Evolutionary conservation across 2,329 filamentous ascomycete species (phyloP), one percentile per base, ranked within the genome.

Genomic region (Fragosphaeria purpurea): DNA sequence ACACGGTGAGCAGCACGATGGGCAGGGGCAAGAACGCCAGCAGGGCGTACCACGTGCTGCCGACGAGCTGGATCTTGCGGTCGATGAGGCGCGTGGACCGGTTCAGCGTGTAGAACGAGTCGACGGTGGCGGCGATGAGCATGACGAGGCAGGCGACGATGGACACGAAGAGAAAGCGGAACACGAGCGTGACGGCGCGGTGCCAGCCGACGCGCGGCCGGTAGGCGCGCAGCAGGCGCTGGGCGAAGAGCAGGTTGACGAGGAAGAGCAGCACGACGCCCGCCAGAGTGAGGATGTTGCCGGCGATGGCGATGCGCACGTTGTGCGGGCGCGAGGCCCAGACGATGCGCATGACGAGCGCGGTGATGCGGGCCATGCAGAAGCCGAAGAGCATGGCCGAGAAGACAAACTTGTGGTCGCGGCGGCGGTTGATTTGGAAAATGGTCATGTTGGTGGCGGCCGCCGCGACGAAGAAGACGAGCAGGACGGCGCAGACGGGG

Each of bases 201-300:
- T 77, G 74, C 86, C 87, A 91, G 52, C 86, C 88, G 35, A 88
- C 62, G 2, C 64, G 61, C 0, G 87, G 86, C 60, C 90, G 85
- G 44, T 80, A 77, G 5, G 85, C 84, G 49, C 88, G 77, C 13
- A 93, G 65, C 32, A 95, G 74, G 44, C 88, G 81, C 65, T 88
- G 86, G 0, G 83, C 68, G 61, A 90, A 86, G 60, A 93, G 69
- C 41, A 94, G 67, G 67, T 95, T 93, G 65, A 88, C 70, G 59
- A 91, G 68, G 65, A 86, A 91, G 32, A 94, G 70, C 7, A 94
- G 65, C 37, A 94, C 63, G 12, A 89, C 80, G 41, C 87, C 88
- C 0, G 85, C 82, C 43, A 82, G 79, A 51, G 87, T 78, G 59
- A 93, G 82, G 60, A 93, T 77, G 56, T 73, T 73, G 4, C 85